Evolutionary conservation across 2,329 filamentous ascomycete genomes (phyloP).

Genomic region (Aschersonia sp.): DNA sequence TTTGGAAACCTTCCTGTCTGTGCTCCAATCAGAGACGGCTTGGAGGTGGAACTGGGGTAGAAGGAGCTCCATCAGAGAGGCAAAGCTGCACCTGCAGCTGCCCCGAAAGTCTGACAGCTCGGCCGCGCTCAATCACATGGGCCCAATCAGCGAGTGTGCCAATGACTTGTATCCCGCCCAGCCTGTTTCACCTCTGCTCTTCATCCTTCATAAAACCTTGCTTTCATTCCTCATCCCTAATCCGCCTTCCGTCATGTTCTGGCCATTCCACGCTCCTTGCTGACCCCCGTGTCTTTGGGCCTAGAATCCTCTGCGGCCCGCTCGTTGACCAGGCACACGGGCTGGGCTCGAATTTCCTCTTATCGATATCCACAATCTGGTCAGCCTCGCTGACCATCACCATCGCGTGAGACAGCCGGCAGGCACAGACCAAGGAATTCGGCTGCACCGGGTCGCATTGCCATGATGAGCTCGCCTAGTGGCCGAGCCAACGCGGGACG

Average conservation of each 20-base stretch:
- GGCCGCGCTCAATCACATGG: not conserved
- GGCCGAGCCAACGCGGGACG: constrained; percentile 12
- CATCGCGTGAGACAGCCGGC: no score
- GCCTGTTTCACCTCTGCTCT: no score
- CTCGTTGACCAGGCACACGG: no score
- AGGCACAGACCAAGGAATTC: not conserved
- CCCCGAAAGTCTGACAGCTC: not conserved
- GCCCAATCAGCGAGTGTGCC: not conserved
- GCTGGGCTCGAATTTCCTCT: no score
- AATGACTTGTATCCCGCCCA: no score
- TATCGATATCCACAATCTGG: not conserved
- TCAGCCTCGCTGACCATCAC: not conserved
- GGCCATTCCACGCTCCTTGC: no score
- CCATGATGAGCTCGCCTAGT: constrained; percentile 15
- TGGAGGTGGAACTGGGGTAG: not conserved
- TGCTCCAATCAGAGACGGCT: not conserved
- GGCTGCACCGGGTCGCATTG: not conserved
- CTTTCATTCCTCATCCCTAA: no score
- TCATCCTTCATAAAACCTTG: no score
- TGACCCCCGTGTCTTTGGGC: no score
- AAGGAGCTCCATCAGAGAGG: not conserved
- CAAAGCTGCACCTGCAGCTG: not conserved
- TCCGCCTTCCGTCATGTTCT: no score
- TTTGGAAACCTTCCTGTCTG: not conserved
- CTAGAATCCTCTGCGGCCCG: no score